Conservation (phyloP, 495 filamentous ascomycete genomes). For the Choiromyces venosus region DNA sequence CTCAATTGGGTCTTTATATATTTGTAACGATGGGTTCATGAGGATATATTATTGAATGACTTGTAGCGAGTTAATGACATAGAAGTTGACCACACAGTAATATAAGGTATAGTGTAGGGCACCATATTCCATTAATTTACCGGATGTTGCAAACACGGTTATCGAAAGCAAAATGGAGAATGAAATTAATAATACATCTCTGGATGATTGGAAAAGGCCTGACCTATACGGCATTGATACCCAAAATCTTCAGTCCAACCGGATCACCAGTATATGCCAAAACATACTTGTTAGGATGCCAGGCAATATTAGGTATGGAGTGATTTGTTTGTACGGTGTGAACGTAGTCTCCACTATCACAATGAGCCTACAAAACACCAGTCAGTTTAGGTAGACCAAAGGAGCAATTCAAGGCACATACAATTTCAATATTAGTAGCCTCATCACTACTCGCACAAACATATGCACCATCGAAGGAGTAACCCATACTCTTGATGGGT, state of each 20-base stretch:
- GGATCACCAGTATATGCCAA: conserved; percentile 83
- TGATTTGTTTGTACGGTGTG: conserved; percentile 67
- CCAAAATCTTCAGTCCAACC: conserved; percentile 76
- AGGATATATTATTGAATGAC: not conserved
- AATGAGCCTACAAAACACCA: conserved; percentile 58
- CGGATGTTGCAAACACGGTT: not conserved
- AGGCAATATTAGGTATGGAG: conserved; percentile 64
- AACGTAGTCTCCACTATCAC: conserved; percentile 80
- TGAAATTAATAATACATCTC: not conserved
- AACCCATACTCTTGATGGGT: conserved; percentile 70
- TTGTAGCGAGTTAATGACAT: not conserved
- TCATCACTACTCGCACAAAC: conserved; percentile 87
- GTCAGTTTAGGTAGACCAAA: conserved; percentile 5
- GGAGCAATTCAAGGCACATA: conserved; percentile 19
- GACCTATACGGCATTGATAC: conserved; percentile 36
- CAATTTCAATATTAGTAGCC: conserved; percentile 72
- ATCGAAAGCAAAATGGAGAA: not conserved
- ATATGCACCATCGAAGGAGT: conserved; percentile 53
- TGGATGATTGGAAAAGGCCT: not conserved
- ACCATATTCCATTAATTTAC: not conserved
- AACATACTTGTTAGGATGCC: conserved; percentile 86
- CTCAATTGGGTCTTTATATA: not conserved
- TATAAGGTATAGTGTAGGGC: not conserved
- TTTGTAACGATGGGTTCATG: not conserved
- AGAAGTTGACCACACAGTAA: not conserved